Conservation (phyloP, 2,329 filamentous ascomycete species). For the Penicillium occitanis region DNA sequence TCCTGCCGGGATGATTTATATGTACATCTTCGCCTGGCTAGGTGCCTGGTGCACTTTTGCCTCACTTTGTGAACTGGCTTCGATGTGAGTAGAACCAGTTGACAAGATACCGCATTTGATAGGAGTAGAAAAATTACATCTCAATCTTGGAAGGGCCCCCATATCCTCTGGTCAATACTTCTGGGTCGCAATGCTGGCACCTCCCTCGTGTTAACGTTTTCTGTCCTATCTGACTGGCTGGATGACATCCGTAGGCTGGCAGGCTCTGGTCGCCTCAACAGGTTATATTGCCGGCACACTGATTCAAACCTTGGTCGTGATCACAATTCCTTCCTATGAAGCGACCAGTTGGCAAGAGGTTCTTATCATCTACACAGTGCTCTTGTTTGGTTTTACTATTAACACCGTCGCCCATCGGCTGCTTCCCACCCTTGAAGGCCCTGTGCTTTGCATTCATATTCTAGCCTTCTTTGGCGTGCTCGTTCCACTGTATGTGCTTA, state of each 20-base stretch:
- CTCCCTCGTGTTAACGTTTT: slow-evolving; percentile 1
- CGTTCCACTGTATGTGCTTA: background rate
- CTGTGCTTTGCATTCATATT: background rate
- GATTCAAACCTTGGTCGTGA: background rate
- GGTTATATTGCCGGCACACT: background rate
- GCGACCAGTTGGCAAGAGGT: background rate
- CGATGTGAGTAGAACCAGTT: background rate
- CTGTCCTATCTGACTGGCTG: background rate
- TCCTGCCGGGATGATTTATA: slow-evolving; percentile 9
- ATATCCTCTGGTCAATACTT: slow-evolving; percentile 2
- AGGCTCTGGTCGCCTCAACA: background rate
- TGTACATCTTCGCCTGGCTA: slow-evolving; percentile 11
- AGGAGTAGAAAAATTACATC: too few species aligned
- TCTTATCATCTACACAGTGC: background rate
- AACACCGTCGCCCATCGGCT: slow-evolving; percentile 1
- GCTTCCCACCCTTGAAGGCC: slow-evolving; percentile 9
- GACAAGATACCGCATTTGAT: background rate
- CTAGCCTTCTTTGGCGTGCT: slow-evolving; percentile 1
- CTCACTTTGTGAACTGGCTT: slow-evolving; percentile 2
- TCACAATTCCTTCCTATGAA: background rate
- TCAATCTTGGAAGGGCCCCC: background rate
- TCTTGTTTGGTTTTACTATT: background rate
- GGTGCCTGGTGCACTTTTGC: background rate
- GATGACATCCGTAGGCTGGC: background rate
- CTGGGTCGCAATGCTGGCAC: slow-evolving; percentile 7